Evolutionary conservation across 495 filamentous ascomycete genomes (phyloP).

Genomic region (Penicillium egyptiacum): DNA sequence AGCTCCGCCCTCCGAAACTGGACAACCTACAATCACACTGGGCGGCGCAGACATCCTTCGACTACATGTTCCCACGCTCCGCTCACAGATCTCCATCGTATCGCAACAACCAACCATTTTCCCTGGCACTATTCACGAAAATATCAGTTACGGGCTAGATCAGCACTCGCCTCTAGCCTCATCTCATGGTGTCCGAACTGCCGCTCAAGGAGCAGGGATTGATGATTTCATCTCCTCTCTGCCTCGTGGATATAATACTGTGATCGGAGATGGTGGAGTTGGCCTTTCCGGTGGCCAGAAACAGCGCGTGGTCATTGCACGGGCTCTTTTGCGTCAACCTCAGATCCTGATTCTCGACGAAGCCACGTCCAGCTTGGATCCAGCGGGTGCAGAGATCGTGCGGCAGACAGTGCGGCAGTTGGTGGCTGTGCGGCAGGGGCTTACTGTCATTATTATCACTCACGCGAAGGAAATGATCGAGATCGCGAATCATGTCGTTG

Average conservation of each 20-base stretch:
- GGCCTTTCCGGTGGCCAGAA: conserved; percentile 80
- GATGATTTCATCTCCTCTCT: conserved; percentile 78
- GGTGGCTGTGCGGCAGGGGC: conserved; percentile 29
- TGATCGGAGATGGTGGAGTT: conserved; percentile 74
- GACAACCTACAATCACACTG: conserved; percentile 51
- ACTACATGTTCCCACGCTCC: conserved; percentile 62
- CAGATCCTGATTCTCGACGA: conserved; percentile 81
- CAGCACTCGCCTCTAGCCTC: conserved; percentile 38
- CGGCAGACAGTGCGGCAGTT: conserved; percentile 59
- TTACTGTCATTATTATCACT: conserved; percentile 68
- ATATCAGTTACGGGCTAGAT: conserved; percentile 77
- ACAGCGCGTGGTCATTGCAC: conserved; percentile 77
- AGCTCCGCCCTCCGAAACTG: conserved; percentile 24
- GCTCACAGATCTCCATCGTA: conserved; percentile 70
- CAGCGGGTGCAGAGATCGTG: conserved; percentile 64
- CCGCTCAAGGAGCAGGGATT: conserved; percentile 69
- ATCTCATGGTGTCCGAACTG: conserved; percentile 47
- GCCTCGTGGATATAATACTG: conserved; percentile 69
- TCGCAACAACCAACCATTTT: conserved; percentile 79
- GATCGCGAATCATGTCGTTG: conserved; percentile 66
- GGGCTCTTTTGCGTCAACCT: conserved; percentile 71
- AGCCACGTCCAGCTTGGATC: conserved; percentile 79
- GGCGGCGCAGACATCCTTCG: conserved; percentile 51
- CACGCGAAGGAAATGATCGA: conserved; percentile 82
- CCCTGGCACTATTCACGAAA: conserved; percentile 66